Base-by-base conservation (phyloP, 1,284 basidiomycete species). In the Boletus sp. region DNA sequence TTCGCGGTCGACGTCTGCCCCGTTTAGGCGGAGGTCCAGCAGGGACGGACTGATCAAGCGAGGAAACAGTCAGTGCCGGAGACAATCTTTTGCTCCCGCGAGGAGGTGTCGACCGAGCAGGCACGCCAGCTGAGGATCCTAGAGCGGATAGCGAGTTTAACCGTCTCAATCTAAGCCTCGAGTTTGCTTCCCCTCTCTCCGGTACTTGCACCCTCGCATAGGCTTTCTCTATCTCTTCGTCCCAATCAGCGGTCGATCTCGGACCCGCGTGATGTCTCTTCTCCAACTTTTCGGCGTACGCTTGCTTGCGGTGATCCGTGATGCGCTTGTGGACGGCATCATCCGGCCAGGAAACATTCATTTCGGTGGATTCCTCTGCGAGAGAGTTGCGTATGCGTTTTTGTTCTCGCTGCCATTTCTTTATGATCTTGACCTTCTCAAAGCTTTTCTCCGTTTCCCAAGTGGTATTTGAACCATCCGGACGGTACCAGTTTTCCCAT, bases 291-390 rank as follows among this genome's bases (percentile, higher is more conserved):
- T 79, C 74, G 0, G 69, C 59, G 44, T 69, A 72, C 0, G 71
- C 78, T 45, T 78, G 72, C 10, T 59, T 62, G 33, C 69, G 67
- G 1, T 72, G 62, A 25, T 64, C 61, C 0, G 76, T 77, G 23
- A 61, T 55, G 3, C 63, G 67, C 41, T 74, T 70, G 54, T 75
- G 70, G 13, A 77, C 60, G 38, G 73, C 69, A 14, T 66, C 51
- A 3, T 68, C 64, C 2, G 61, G 55, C 64, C 67, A 69, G 0
- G 54, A 36, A 7, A 71, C 55, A 2, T 50, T 42, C 48, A 72
- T 60, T 32, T 58, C 60, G 19, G 56, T 43, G 32, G 57, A 56
- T 8, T 22, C 20, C 20, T 59, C 52, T 14, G 61, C 65, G 19
- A 53, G 19, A 9, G 23, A 20, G 2, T 2, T 22, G 5, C 65